Conservation (phyloP, 257 asterid species). For the Apocynum venetum region DNA sequence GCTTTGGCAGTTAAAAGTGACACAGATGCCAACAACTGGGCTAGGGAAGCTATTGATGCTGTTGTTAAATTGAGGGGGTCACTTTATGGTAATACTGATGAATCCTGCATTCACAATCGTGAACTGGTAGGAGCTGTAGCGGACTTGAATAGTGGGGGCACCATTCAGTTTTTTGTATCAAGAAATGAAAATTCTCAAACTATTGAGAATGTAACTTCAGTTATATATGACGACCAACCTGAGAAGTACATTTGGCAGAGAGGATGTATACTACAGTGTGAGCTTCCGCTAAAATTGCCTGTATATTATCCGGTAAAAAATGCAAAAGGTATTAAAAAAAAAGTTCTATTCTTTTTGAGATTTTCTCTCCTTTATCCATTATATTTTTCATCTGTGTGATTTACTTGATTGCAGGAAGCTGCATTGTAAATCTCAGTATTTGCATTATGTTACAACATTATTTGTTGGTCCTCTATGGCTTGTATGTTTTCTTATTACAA, state of each 20-base stretch:
- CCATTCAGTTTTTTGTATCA: slow-evolving; percentile 58
- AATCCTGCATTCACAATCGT: slow-evolving; percentile 23
- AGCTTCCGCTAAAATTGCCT: slow-evolving; percentile 67
- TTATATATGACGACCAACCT: slow-evolving; percentile 61
- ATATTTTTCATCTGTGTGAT: not conserved
- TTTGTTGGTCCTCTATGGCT: not conserved
- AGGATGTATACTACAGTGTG: slow-evolving; percentile 65
- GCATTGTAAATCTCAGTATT: not conserved
- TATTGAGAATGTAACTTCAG: slow-evolving; percentile 40
- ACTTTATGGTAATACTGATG: slow-evolving; percentile 25
- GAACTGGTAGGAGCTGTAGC: slow-evolving; percentile 59
- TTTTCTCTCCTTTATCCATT: not conserved
- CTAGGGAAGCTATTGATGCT: slow-evolving; percentile 50
- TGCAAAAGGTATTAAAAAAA: slow-evolving; percentile 40
- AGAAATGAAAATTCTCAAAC: slow-evolving; percentile 28
- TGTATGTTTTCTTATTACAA: not conserved
- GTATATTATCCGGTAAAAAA: slow-evolving; percentile 49
- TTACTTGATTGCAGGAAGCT: not conserved
- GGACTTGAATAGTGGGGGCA: slow-evolving; percentile 40
- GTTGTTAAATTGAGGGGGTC: slow-evolving; percentile 48
- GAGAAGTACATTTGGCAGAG: slow-evolving; percentile 69
- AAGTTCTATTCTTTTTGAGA: not conserved
- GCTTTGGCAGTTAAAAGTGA: slow-evolving; percentile 50
- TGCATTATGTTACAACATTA: not conserved
- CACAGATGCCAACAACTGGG: slow-evolving; percentile 32